Evolutionary conservation across 345 rosid genomes (phyloP).

Genomic region (Erysimum cheiranthoides): DNA sequence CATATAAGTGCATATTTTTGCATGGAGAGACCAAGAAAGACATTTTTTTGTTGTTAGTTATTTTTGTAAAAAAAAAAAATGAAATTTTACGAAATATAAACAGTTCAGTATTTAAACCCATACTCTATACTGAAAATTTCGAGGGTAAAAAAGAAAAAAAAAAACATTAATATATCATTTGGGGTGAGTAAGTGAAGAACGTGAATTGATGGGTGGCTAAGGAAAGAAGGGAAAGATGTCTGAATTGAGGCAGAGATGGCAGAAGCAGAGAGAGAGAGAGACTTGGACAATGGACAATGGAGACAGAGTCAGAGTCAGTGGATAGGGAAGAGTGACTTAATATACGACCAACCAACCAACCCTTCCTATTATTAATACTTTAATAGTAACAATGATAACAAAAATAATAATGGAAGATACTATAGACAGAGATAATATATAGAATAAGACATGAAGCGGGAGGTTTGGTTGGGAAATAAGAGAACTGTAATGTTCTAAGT

Average conservation of each 20-base stretch:
- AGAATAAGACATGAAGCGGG: background rate
- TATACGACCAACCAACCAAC: constrained; percentile 34
- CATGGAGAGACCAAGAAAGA: background rate
- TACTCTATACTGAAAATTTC: background rate
- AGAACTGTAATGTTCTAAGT: too few species aligned
- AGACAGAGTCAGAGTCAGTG: background rate
- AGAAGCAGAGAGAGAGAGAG: constrained; percentile 32
- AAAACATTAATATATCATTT: background rate
- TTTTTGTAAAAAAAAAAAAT: too few species aligned
- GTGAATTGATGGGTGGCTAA: constrained; percentile 38
- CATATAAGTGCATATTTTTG: background rate
- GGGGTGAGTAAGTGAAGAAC: constrained; percentile 33
- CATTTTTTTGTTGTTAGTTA: too few species aligned
- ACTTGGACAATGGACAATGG: background rate
- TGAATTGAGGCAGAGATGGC: constrained; percentile 38
- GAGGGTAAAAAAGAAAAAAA: background rate
- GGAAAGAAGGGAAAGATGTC: constrained; percentile 17
- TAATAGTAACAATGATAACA: background rate
- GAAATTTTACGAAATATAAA: background rate
- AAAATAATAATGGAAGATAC: background rate
- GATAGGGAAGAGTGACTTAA: constrained; percentile 43
- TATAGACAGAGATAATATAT: background rate
- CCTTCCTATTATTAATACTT: background rate
- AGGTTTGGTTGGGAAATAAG: background rate
- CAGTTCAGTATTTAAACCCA: too few species aligned